A percentile compares a stretch with the other conserved stretches of the same genome.
Evolutionary conservation across 1,139 yeast species (phyloP).

Genomic region (Zygoascus sp.): DNA sequence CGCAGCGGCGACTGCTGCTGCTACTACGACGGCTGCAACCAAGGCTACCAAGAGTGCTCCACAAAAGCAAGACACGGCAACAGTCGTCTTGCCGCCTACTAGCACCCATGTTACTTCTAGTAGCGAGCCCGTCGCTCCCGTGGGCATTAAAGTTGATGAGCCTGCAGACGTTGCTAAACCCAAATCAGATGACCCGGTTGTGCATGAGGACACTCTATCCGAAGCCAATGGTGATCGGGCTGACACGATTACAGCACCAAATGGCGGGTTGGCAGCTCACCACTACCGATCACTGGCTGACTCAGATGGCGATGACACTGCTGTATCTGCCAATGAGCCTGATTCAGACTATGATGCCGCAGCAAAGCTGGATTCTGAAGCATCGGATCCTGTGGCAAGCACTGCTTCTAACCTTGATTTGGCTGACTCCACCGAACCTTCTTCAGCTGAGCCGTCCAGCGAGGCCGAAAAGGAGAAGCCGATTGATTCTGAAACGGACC

Average conservation of each 20-base stretch:
- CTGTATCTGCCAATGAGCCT: conserved; percentile 9
- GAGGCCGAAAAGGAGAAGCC: conserved; percentile 6
- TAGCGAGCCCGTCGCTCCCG: neutral
- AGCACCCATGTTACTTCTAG: no score
- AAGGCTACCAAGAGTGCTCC: neutral
- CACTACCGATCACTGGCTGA: conserved; percentile 12
- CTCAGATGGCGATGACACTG: conserved; percentile 10
- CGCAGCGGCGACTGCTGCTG: neutral
- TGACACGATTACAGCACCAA: neutral
- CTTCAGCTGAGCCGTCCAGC: neutral
- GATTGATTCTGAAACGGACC: neutral
- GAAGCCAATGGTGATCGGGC: neutral
- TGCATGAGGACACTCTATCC: neutral
- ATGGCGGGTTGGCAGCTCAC: conserved; percentile 2
- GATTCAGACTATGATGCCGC: conserved; percentile 12
- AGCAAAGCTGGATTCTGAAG: neutral
- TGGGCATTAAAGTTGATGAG: neutral
- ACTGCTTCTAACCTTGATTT: neutral
- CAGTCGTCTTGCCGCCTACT: neutral
- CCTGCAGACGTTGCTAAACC: neutral
- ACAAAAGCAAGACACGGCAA: neutral
- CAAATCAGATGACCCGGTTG: no score
- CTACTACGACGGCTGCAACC: conserved; percentile 1
- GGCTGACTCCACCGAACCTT: neutral
- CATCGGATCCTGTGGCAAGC: neutral